A percentile compares a stretch with the other conserved stretches of the same genome.
phyloP scores from a whole-genome alignment of 495 filamentous ascomycete genomes.

The Penicillium crystallinum region DNA sequence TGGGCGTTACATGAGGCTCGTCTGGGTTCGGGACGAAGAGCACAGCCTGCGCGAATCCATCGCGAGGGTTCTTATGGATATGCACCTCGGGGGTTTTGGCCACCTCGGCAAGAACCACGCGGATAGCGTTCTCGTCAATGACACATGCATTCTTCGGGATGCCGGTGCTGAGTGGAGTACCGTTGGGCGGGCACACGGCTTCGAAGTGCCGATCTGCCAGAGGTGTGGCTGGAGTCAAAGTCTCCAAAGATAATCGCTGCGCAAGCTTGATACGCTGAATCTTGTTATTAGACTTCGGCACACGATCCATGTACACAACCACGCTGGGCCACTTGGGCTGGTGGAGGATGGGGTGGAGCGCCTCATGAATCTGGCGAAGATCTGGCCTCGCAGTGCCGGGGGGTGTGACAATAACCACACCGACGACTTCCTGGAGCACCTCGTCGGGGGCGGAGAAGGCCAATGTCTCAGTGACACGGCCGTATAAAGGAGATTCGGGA shows the following conservation, averaged over 20 bases:
- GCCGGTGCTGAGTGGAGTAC: slow-evolving; percentile 22
- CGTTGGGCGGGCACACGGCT: slow-evolving; percentile 30
- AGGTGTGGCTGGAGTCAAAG: slow-evolving; percentile 25
- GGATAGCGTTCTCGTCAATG: slow-evolving; percentile 4
- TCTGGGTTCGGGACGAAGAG: slow-evolving; percentile 7
- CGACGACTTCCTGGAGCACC: slow-evolving; percentile 43
- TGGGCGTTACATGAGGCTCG: background rate
- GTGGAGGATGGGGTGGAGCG: slow-evolving; percentile 29
- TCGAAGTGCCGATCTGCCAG: slow-evolving; percentile 28
- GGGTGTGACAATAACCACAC: slow-evolving; percentile 34
- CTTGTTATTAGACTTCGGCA: slow-evolving; percentile 43
- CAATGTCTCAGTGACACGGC: slow-evolving; percentile 32
- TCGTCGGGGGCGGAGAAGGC: slow-evolving; percentile 40
- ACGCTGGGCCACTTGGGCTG: slow-evolving; percentile 38
- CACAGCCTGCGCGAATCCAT: slow-evolving; percentile 17
- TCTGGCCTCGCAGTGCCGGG: slow-evolving; percentile 24
- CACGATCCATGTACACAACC: slow-evolving; percentile 39
- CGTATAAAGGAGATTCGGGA: slow-evolving; percentile 24
- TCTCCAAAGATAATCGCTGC: slow-evolving; percentile 27
- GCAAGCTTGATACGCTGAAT: slow-evolving; percentile 38
- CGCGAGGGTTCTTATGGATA: slow-evolving; percentile 10
- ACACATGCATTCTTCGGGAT: slow-evolving; percentile 20
- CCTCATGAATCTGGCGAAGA: slow-evolving; percentile 31
- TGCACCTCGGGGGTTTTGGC: slow-evolving; percentile 2
- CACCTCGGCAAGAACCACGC: background rate